Conservation (phyloP, 1,284 basidiomycete species). For the Athelia psychrophila region DNA sequence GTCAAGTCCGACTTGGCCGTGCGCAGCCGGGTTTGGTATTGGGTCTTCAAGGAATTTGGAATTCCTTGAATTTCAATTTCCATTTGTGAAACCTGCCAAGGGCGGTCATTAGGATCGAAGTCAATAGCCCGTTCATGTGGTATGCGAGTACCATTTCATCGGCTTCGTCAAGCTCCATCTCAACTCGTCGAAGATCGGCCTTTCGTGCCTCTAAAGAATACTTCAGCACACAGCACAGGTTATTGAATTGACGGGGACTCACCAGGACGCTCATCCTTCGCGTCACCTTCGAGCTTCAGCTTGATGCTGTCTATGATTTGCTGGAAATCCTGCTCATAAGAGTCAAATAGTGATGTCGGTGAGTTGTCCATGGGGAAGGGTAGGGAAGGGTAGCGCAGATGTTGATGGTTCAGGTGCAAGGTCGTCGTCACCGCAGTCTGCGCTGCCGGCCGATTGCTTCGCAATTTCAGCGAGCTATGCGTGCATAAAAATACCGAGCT, state of each 20-base stretch:
- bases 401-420: background rate
- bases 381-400: constrained; percentile 3
- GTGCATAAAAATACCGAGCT: background rate
- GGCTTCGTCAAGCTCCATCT: constrained; percentile 97
- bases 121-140: background rate
- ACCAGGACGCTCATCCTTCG: constrained; percentile 57
- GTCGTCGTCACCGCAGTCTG: too few relatives aligned
- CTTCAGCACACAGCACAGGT: background rate
- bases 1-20: constrained; percentile 68
- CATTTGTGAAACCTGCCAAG: constrained; percentile 85
- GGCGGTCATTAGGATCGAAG: background rate
- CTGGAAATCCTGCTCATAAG: constrained; percentile 79
- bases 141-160: constrained; percentile 85
- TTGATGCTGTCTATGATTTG: constrained; percentile 68
- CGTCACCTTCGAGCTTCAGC: constrained; percentile 65
- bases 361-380: constrained; percentile 64
- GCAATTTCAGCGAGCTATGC: background rate
- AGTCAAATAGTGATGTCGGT: constrained; percentile 77
- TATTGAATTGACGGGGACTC: constrained; percentile 15
- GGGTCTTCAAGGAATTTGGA: constrained; percentile 74
- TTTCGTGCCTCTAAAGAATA: constrained; percentile 73
- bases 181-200: constrained; percentile 78
- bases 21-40: constrained; percentile 67
- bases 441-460: background rate
- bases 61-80: constrained; percentile 94